Evolutionary conservation across 148 eudicot species (phyloP), one percentile per base, ranked within the genome.

Genomic region (Tetragonia tetragonoides): DNA sequence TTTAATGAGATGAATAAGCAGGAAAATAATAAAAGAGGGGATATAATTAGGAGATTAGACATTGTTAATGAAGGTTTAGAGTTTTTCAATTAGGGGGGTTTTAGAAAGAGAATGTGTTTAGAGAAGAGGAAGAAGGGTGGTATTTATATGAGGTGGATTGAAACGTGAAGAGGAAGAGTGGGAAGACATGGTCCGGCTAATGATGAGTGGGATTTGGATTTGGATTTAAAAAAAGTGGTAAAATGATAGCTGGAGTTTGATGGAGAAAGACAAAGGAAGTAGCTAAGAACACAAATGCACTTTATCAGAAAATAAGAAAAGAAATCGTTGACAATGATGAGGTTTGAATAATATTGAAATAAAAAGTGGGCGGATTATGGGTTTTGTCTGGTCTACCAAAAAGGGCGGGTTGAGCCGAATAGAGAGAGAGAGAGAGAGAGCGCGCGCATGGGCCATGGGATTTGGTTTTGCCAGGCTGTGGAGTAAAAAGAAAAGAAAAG

Each of bases 61-160:
- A 82, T 82, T 14, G 10, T 46, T 23, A 44, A 66, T 65, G 40
- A 10, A 10, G 42, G 10, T 12, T 38, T 17, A 47, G 5, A 46
- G 9, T 70, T 24, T 49, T 28, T 54, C 3, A 16, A 28, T 14
- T 47, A 14, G 54, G 40, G 1, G 42, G 18, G n/a, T 47, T 12
- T 1, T 18, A 6, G 2, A 10, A 15, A 18, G 65, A 59, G 61
- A 66, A n/a, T 63, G 53, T 16, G 46, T 20, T 51, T 47, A 6
- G 47, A 53, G 8, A 24, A 24, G 46, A 3, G 53, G 37, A 47
- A 38, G 3, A 24, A 12, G 59, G 38, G 73, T 15, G 53, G 81
- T 68, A 74, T 59, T 47, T 82, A 82, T 82, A 78, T 78, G 59
- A 20, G 37, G 49, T 9, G 16, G 53, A 15, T 1, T n/a, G 66